Evolutionary conservation across 2,329 filamentous ascomycete species (phyloP).

Genomic region (Alternaria gansuensis): DNA sequence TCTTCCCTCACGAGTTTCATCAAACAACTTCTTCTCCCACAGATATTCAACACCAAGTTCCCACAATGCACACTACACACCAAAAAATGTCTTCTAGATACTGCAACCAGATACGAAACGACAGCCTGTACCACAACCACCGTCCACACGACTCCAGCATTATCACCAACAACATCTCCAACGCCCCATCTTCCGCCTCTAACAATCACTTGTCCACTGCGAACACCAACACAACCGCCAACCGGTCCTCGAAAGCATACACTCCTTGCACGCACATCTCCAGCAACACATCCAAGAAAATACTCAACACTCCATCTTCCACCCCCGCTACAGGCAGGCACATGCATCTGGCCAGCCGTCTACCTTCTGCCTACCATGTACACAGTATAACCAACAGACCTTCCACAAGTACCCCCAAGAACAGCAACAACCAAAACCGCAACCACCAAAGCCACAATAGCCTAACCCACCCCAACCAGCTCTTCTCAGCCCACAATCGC

Average conservation of each 20-base stretch:
- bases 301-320: not conserved
- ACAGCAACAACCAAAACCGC: not conserved
- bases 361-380: not conserved
- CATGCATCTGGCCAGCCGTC: not conserved
- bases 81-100: not conserved
- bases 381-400: not conserved
- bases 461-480: not conserved
- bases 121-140: not conserved
- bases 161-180: not conserved
- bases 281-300: not conserved
- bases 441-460: not conserved
- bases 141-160: not conserved
- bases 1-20: not conserved
- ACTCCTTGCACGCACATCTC: not conserved
- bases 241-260: not conserved
- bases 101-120: not conserved
- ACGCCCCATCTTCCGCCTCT: not conserved
- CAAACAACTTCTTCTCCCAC: not conserved
- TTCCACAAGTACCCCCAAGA: not conserved
- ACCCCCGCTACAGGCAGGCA: not conserved
- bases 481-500: not conserved
- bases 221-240: not conserved
- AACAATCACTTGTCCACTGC: not conserved
- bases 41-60: not conserved
- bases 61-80: not conserved